phyloP scores from a whole-genome alignment of 768 basidiomycete species.

The Boletellus sp. region DNA sequence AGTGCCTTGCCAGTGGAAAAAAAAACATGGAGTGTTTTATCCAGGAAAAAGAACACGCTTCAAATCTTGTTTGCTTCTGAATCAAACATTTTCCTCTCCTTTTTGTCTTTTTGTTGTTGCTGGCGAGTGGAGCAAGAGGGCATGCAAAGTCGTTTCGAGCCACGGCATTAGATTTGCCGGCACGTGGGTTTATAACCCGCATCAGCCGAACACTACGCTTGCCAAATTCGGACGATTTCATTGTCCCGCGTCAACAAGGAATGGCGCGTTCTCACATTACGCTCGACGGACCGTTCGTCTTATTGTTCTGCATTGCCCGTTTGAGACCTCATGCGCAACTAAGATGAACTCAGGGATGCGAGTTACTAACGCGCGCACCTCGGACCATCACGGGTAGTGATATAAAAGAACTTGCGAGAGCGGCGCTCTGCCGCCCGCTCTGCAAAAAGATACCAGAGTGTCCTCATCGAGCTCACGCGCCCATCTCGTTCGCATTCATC shows the following conservation, averaged over 20 bases:
- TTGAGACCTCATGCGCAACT: not conserved
- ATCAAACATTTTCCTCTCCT: too few relatives aligned
- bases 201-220: slow-evolving; percentile 16
- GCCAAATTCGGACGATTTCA: slow-evolving; percentile 17
- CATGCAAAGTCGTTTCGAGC: too few relatives aligned
- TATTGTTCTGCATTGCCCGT: slow-evolving; percentile 21
- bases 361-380: not conserved
- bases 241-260: slow-evolving; percentile 12
- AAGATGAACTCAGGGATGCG: not conserved
- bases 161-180: too few relatives aligned
- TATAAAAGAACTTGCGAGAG: slow-evolving; percentile 17
- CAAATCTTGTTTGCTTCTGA: too few relatives aligned
- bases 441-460: slow-evolving; percentile 1
- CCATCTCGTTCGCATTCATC: not conserved
- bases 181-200: too few relatives aligned
- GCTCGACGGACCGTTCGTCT: not conserved
- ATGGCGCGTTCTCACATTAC: slow-evolving; percentile 6
- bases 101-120: too few relatives aligned
- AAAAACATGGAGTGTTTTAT: too few relatives aligned
- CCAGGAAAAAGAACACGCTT: too few relatives aligned
- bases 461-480: not conserved
- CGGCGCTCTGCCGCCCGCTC: not conserved
- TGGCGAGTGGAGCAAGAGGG: too few relatives aligned
- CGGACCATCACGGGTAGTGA: not conserved
- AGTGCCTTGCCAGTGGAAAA: too few relatives aligned